Conservation (phyloP, 805 yeast species). For the Diddensiella caesifluorescens region DNA sequence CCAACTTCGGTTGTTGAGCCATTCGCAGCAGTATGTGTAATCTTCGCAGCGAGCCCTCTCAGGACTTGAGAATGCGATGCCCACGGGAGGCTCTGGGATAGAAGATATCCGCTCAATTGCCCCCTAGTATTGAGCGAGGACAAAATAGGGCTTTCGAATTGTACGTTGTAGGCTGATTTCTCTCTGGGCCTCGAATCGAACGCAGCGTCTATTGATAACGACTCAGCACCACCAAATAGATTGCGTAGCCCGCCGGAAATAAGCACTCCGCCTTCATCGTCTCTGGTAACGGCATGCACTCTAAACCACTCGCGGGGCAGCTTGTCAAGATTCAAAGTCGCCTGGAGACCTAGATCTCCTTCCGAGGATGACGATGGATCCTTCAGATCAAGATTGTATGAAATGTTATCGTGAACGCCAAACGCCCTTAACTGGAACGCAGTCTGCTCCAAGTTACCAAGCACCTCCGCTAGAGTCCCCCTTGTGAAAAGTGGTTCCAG, state of each 20-base stretch:
- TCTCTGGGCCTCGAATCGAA: constrained; percentile 43
- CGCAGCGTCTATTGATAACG: constrained; percentile 43
- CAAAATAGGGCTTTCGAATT: constrained; percentile 44
- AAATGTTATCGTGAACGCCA: constrained; percentile 11
- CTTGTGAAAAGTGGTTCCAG: constrained; percentile 24
- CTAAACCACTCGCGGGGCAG: constrained; percentile 7
- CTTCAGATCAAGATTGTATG: constrained; percentile 11
- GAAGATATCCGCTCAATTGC: constrained; percentile 44
- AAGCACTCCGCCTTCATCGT: constrained; percentile 16
- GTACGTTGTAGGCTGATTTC: constrained; percentile 43
- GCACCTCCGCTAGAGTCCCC: constrained; percentile 24
- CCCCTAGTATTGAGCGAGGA: constrained; percentile 48
- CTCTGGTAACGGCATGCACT: constrained; percentile 11
- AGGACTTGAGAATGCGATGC: constrained; percentile 48
- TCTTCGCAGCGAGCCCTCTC: constrained; percentile 38
- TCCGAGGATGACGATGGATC: background rate
- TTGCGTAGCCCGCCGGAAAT: constrained; percentile 50
- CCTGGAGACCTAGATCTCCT: constrained; percentile 13
- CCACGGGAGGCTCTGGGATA: constrained; percentile 45
- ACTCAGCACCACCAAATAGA: constrained; percentile 58
- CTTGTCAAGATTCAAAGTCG: constrained; percentile 13
- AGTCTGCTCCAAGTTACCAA: constrained; percentile 24
- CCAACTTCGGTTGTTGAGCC: constrained; percentile 41
- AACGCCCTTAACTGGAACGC: constrained; percentile 11
- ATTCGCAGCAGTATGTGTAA: constrained; percentile 32